Base-by-base conservation (phyloP, 176 grass and related monocot species). In the Rhynchospora pubera region DNA sequence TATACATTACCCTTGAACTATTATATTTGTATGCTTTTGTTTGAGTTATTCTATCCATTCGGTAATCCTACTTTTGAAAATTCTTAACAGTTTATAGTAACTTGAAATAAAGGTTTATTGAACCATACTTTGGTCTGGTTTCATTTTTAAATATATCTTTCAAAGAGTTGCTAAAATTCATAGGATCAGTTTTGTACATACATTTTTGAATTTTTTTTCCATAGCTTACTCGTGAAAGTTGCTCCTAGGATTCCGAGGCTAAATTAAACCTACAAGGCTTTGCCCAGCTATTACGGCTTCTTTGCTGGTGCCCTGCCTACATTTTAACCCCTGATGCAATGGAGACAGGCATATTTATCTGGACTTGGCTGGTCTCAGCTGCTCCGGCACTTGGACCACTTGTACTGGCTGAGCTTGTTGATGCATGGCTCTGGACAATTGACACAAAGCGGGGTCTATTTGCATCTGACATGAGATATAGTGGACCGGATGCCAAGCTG, bases 351-450 rank as follows among this genome's bases (percentile, higher is more conserved):
- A 88, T 99, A 81, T 99, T 93, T 91, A 94, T 99, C 84, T 99
- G 96, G 96, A 99, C 92, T 46, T 99, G 96, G 96, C 90, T 99
- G 59, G 96, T 99, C 56, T 99, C 96, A 47, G 95, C 95, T 51
- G 92, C 92, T 63, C 96, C 96, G 73, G 89, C 91, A 51, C 84
- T 99, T 82, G 96, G 96, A 46, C 85, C 96, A 58, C 92, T 95
- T 89, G 90, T 99, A 34, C 87, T 99, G 51, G 92, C 92, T 8
- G 96, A 99, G 80, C 92, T 99, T 61, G 96, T 99, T 86, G 96
- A 99, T 90, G 96, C 96, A 84, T 99, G 96, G 96, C 42, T 99
- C 46, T 99, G 96, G 96, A 99, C 96, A n/a, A 95, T 99, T 82
- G 96, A 99, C 88, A 99, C 92, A 82, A 95, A 99, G 78, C 87